Base-by-base conservation (phyloP, 495 filamentous ascomycete genomes). In the Beverwykella pulmonaria region DNA sequence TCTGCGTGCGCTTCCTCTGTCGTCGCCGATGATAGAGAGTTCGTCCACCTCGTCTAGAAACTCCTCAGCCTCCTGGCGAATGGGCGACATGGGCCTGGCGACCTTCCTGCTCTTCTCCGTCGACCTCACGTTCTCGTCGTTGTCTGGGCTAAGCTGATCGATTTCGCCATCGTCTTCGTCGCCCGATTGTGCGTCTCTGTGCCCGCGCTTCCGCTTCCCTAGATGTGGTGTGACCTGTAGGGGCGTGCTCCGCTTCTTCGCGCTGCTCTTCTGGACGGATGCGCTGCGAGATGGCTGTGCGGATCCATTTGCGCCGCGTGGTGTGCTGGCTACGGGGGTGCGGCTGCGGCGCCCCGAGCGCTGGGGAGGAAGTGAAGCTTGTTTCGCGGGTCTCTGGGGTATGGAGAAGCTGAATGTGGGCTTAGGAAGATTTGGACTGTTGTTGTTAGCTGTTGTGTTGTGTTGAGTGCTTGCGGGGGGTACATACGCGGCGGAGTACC, bases 191-290 rank as follows among this genome's bases (percentile, higher is more conserved):
- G 61, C 54, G 8, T 41, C 20, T 25, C 22, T 39, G 17, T 30
- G 34, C 9, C 67, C 61, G 12, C 67, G 67, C 49, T 69, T 69
- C 49, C 67, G 47, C 67, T 69, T 69, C n/a, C 67, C 59, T 17
- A 59, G 39, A 10, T 58, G 4, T 7, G 66, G 60, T 7, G 67
- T 65, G 25, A 5, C 7, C 22, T 56, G 20, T 14, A 0, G 4
- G 19, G 58, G 27, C 10, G 44, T 59, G n/a, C 53, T 53, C n/a
- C 36, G 53, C 17, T 52, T 50, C 1, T 22, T 17, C 7, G 32
- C 29, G 19, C 27, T 48, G 44, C 58, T 62, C 9, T 59, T 36
- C 23, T 49, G 65, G 26, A 53, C 52, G 1, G 65, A 68, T 12
- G 55, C 54, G 52, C 66, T 69, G n/a, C 66, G 60, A 55, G 27